A percentile compares a stretch with the other conserved stretches of the same genome.
These are phyloP conservation scores for Yamagishiella unicocca DNA, from an alignment of 139 green algal species.

Conservation along the genomic window DNA sequence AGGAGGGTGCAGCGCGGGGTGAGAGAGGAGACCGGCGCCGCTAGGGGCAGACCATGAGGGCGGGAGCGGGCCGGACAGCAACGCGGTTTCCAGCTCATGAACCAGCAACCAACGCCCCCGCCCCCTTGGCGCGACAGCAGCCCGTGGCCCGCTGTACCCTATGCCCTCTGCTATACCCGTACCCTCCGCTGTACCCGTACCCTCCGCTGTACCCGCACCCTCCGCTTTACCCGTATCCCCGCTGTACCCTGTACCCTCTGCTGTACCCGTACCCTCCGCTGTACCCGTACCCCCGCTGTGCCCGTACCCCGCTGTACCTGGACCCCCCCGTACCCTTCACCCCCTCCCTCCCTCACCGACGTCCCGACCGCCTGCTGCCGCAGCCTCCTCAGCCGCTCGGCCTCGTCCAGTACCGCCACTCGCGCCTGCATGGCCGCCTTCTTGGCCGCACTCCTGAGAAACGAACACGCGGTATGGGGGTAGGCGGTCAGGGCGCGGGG, in stretches of 20 bases:
- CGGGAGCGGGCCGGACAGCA: neutral
- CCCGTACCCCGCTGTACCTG: no score
- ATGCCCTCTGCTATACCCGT: no score
- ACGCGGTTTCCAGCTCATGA: neutral
- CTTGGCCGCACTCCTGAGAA: slow-evolving; percentile 51
- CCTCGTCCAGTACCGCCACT: slow-evolving; percentile 61
- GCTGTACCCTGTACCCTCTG: no score
- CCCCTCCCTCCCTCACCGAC: slow-evolving; percentile 7
- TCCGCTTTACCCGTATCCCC: no score
- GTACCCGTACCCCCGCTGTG: no score
- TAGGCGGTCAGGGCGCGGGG: neutral
- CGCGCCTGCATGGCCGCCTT: slow-evolving; percentile 25
- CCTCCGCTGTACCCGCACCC: no score
- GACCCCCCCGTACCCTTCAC: neutral
- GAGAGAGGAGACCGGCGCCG: neutral
- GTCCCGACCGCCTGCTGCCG: slow-evolving; percentile 54
- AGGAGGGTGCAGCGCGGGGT: no score
- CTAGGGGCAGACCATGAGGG: neutral
- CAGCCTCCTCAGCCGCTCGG: slow-evolving; percentile 61
- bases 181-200: no score
- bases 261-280: no score
- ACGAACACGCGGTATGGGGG: neutral
- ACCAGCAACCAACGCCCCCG: neutral
- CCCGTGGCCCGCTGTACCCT: no score
- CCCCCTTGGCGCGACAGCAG: neutral